Evolutionary conservation across 2,329 filamentous ascomycete species (phyloP).

Genomic region (Fusarium sp.): DNA sequence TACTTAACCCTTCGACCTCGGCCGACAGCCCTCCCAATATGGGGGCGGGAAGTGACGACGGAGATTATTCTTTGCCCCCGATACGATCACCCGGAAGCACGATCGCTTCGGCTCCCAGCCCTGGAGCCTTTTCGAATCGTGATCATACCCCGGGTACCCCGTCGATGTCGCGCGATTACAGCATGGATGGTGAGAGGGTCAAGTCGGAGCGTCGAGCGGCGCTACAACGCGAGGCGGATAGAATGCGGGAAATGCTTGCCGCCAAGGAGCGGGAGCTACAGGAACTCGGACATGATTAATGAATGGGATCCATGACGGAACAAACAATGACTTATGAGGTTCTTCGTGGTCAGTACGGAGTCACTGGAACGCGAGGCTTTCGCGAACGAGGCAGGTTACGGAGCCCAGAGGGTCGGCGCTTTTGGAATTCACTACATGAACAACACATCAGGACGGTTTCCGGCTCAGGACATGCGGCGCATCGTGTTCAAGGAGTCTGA

Average conservation of each 20-base stretch:
- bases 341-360: slow-evolving; percentile 39
- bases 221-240: slow-evolving; percentile 79
- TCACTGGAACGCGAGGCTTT: slow-evolving; percentile 34
- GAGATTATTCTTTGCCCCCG: slow-evolving; percentile 57
- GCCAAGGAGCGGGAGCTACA: slow-evolving; percentile 79
- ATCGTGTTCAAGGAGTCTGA: slow-evolving; percentile 24
- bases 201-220: slow-evolving; percentile 74
- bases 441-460: slow-evolving; percentile 9
- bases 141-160: slow-evolving; percentile 44
- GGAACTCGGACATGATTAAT: slow-evolving; percentile 49
- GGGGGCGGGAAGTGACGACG: slow-evolving; percentile 51
- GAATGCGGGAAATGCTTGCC: slow-evolving; percentile 78
- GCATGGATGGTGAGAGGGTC: slow-evolving; percentile 61
- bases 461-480: slow-evolving; percentile 19
- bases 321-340: slow-evolving; percentile 42
- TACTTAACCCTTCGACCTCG: slow-evolving; percentile 71
- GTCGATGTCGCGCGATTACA: slow-evolving; percentile 40
- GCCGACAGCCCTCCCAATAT: slow-evolving; percentile 39
- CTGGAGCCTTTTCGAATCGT: slow-evolving; percentile 53
- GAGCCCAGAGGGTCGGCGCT: slow-evolving; percentile 34
- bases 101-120: slow-evolving; percentile 56
- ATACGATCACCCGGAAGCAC: slow-evolving; percentile 59
- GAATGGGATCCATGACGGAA: slow-evolving; percentile 34
- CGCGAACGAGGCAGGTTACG: slow-evolving; percentile 24
- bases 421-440: slow-evolving; percentile 43